phyloP scores from a whole-genome alignment of 148 eudicot genomes.

The Spergularia bocconei region DNA sequence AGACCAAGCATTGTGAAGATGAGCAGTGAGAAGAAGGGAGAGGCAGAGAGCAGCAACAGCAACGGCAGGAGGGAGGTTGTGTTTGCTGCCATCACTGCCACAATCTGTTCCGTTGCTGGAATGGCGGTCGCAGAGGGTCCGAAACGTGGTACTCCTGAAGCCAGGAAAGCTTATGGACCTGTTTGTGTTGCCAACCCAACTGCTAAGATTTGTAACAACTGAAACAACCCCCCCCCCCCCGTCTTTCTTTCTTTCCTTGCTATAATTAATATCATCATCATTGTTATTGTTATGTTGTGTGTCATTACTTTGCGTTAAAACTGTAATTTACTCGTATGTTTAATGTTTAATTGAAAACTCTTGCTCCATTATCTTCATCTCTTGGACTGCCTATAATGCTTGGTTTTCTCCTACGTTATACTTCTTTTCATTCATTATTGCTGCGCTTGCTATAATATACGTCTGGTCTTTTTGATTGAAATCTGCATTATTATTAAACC shows the following conservation, averaged over 20 bases:
- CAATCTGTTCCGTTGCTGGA: conserved; percentile 34
- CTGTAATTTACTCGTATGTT: conserved; percentile 12
- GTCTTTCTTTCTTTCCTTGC: background rate
- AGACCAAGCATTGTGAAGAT: conserved; percentile 27
- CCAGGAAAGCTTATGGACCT: conserved; percentile 40
- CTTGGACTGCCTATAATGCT: background rate
- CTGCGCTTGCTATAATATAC: no score
- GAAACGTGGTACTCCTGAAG: conserved; percentile 36
- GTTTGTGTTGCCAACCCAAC: conserved; percentile 57
- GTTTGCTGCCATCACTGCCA: conserved; percentile 41
- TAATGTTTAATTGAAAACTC: conserved; percentile 16
- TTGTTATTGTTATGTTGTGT: background rate
- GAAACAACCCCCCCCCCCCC: no score
- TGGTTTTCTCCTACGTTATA: no score
- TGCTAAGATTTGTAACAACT: conserved; percentile 46
- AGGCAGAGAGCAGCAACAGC: conserved; percentile 22
- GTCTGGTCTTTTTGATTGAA: no score
- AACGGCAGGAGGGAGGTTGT: conserved; percentile 46
- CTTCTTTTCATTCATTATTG: no score
- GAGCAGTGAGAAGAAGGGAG: conserved; percentile 26
- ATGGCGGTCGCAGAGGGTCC: conserved; percentile 37
- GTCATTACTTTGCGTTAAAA: background rate
- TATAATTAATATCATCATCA: background rate
- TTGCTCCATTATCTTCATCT: background rate
- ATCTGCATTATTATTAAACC: no score